Base-by-base conservation (phyloP, 2,329 filamentous ascomycete species). In the Aureobasidium lini region DNA sequence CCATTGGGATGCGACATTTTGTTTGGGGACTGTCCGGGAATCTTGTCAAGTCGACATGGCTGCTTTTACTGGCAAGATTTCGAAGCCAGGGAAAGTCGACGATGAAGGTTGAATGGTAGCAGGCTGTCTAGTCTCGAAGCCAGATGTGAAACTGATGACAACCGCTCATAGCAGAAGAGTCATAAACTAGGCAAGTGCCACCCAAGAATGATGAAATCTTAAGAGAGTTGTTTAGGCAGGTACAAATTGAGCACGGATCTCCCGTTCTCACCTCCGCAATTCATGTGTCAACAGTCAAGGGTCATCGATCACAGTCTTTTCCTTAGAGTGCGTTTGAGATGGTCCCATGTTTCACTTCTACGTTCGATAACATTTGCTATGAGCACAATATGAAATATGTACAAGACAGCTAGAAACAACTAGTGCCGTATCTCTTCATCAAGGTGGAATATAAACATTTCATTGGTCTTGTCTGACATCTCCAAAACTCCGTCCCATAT, bases 221-320 rank as follows among this genome's bases (percentile, higher is more conserved):
- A 44, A 44, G 40, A 36, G 39, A 44, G 42, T 57, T 57, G 53
- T 47, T 57, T 57, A 39, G 53, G 53, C 53, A 57, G 53, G 53
- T 36, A 57, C n/a, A 57, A 47, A 43, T 28, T 47, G 40, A 53
- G 49, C 50, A 54, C 50, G 16, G 50, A 54, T 54, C 29, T 36
- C 29, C 29, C 39, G 53, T 31, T 57, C 40, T 7, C 23, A 32
- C 37, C 52, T 56, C 32, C 53, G 42, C 53, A 18, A 6, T 47
- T 47, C 15, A 15, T 28, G 16, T 28, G 42, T 44, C 23, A 44
- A 28, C 4, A 44, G 18, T 10, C 4, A 2, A n/a, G n/a, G n/a
- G n/a, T n/a, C n/a, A n/a, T n/a, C n/a, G n/a, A n/a, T n/a, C 11
- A 40, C 15, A 13, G 37, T 40, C 37, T 40, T 53, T 15, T 23